These are phyloP conservation scores for Carex cristatella DNA, from an alignment of 176 grass and related monocot species.

Conservation along the genomic window DNA sequence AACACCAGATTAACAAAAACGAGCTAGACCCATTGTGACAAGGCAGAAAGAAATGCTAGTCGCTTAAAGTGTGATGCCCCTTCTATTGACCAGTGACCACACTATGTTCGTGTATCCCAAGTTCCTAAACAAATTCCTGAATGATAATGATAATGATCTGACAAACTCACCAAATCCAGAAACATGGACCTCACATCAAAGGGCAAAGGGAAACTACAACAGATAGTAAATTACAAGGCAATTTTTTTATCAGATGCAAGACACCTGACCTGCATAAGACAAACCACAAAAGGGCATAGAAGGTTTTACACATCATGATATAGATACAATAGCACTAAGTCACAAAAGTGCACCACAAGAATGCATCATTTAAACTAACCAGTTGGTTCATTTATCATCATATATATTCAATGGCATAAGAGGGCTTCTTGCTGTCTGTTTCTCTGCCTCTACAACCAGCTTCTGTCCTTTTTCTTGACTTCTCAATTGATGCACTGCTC, in stretches of 20 bases:
- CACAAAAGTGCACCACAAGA: neutral
- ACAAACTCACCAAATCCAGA: neutral
- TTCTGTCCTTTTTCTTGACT: slow-evolving; percentile 37
- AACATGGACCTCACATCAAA: neutral
- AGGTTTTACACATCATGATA: neutral
- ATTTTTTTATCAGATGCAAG: neutral
- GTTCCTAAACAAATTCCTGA: neutral
- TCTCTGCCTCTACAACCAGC: slow-evolving; percentile 12
- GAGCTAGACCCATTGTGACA: too few relatives aligned
- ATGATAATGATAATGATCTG: neutral
- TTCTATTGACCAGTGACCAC: neutral
- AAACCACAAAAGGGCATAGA: neutral
- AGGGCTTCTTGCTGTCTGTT: slow-evolving; percentile 57
- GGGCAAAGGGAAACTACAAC: neutral
- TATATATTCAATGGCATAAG: slow-evolving; percentile 52
- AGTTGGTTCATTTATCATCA: neutral
- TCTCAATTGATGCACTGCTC: slow-evolving; percentile 31
- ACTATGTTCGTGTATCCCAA: neutral
- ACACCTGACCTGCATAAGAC: neutral
- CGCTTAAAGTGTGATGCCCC: neutral
- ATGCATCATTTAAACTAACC: neutral
- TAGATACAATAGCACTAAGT: neutral
- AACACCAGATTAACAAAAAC: too few relatives aligned
- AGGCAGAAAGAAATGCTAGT: too few relatives aligned
- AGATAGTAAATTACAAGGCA: neutral